Conservation (phyloP, 176 grass and related monocot species). For the Ampelocalamus luodianensis region DNA sequence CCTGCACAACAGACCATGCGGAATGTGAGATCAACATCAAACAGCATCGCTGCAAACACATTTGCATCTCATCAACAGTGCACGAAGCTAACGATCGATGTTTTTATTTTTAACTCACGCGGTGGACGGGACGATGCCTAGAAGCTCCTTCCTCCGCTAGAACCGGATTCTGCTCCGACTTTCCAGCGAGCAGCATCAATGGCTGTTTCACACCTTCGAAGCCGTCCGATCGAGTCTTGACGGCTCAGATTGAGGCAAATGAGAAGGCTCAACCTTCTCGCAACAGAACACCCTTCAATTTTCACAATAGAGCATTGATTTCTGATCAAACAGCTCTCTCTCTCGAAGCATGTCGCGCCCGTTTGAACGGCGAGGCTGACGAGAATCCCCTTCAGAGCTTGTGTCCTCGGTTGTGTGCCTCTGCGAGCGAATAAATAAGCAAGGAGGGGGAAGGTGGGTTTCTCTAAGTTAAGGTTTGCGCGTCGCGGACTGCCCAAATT, state of each 20-base stretch:
- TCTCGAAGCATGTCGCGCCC: no score
- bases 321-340: no score
- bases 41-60: not conserved
- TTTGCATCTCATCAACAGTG: not conserved
- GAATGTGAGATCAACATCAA: not conserved
- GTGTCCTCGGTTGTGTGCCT: not conserved
- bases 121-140: not conserved
- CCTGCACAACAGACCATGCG: not conserved
- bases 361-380: no score
- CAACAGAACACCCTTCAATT: no score
- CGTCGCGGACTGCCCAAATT: not conserved
- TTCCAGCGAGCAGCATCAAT: not conserved
- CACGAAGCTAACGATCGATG: not conserved
- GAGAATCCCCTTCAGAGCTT: no score
- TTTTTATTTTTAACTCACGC: not conserved
- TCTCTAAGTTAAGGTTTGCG: constrained; percentile 23
- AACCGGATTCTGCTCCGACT: not conserved
- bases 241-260: not conserved
- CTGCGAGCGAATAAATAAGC: not conserved
- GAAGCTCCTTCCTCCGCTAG: no score
- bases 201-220: not conserved
- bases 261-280: not conserved
- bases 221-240: not conserved
- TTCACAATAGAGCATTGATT: no score
- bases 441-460: not conserved